Conservation (phyloP, 2,329 filamentous ascomycete genomes). For the Fusarium camptoceras region DNA sequence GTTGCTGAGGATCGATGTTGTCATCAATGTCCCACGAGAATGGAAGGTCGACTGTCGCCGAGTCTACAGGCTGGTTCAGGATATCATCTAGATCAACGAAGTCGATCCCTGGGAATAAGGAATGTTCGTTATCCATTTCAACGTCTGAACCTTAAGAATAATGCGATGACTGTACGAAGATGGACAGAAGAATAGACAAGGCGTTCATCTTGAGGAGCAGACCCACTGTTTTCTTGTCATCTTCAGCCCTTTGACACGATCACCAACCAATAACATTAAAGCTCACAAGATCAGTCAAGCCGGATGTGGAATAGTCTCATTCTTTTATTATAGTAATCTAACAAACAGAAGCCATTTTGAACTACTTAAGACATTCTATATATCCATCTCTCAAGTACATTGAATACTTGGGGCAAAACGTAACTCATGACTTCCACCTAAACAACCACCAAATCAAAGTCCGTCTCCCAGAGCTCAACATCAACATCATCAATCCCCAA, state of each 20-base stretch:
- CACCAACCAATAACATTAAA: not conserved
- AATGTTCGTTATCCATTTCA: fast-evolving
- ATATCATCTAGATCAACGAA: fast-evolving
- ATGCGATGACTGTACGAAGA: not conserved
- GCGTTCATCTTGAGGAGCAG: not conserved
- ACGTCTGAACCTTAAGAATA: fast-evolving
- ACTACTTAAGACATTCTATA: not conserved
- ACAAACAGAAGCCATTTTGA: not conserved
- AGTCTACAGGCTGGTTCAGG: fast-evolving
- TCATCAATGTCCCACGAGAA: not conserved
- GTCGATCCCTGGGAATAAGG: not conserved
- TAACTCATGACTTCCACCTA: too few species aligned
- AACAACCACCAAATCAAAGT: not conserved
- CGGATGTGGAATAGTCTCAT: not conserved
- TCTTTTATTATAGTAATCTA: not conserved
- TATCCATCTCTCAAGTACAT: too few species aligned
- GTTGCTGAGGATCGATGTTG: not conserved
- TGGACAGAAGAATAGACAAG: not conserved
- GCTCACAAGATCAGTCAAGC: fast-evolving
- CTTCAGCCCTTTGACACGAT: not conserved
- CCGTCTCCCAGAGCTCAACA: not conserved
- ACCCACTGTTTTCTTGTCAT: conserved; percentile 30
- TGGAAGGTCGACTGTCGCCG: fast-evolving
- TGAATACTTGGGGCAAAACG: too few species aligned
- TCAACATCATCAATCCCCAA: fast-evolving